phyloP scores from a whole-genome alignment of 2,329 filamentous ascomycete genomes.

The Ascochyta fabae region DNA sequence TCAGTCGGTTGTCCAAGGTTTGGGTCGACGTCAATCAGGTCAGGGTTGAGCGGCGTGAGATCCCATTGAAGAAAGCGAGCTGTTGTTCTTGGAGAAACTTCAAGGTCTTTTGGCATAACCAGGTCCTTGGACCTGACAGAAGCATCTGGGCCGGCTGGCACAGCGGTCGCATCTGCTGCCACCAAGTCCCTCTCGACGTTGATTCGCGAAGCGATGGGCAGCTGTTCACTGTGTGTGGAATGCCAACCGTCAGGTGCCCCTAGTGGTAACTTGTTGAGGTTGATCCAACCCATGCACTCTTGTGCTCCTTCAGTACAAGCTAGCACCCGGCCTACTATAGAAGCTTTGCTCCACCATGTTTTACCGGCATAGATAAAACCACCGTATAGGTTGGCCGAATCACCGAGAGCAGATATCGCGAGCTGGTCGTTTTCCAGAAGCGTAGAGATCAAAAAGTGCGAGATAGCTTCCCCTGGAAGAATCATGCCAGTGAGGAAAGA shows the following conservation, averaged over 20 bases:
- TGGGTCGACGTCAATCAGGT: slow-evolving; percentile 33
- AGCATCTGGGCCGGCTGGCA: slow-evolving; percentile 31
- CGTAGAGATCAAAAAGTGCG: slow-evolving; percentile 62
- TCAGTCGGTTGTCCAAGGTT: slow-evolving; percentile 20
- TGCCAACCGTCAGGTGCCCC: slow-evolving; percentile 58
- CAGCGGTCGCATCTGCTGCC: slow-evolving; percentile 44
- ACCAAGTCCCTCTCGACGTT: slow-evolving; percentile 36
- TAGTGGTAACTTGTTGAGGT: slow-evolving; percentile 50
- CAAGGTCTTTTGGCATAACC: slow-evolving; percentile 45
- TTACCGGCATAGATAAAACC: slow-evolving; percentile 59
- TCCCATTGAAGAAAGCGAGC: slow-evolving; percentile 38
- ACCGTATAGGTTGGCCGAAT: slow-evolving; percentile 60
- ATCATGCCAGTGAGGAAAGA: slow-evolving; percentile 63
- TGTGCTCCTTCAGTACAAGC: slow-evolving; percentile 53
- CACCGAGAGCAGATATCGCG: slow-evolving; percentile 57
- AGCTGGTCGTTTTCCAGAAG: slow-evolving; percentile 61
- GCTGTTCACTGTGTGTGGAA: slow-evolving; percentile 50
- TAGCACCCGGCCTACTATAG: slow-evolving; percentile 61
- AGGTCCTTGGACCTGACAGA: slow-evolving; percentile 46
- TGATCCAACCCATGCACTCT: slow-evolving; percentile 64
- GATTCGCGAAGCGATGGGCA: slow-evolving; percentile 49
- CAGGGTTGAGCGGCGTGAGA: slow-evolving; percentile 31
- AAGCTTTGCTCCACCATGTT: slow-evolving; percentile 65
- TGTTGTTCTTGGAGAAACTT: slow-evolving; percentile 20
- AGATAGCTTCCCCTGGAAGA: slow-evolving; percentile 60